Conservation (phyloP, 2,329 filamentous ascomycete genomes). For the Thermomyces lanuginosus region DNA sequence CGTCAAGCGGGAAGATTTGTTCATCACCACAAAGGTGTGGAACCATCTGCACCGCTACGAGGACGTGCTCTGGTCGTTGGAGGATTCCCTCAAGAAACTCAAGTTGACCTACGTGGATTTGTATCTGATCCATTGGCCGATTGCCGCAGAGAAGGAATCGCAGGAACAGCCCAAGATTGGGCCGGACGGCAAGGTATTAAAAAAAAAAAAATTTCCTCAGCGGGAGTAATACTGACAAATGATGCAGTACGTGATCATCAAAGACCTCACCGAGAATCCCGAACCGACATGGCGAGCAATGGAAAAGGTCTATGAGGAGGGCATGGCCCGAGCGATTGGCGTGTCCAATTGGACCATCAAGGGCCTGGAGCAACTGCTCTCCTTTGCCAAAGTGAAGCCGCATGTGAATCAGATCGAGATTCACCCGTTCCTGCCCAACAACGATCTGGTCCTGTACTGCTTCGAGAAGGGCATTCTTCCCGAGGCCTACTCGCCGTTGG, state of each 20-base stretch:
- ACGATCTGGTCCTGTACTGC: conserved; percentile 27
- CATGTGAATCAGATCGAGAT: conserved; percentile 32
- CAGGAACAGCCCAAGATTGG: conserved; percentile 33
- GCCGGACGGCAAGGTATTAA: conserved; percentile 35
- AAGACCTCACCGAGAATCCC: conserved; percentile 49
- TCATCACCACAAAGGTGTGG: conserved; percentile 39
- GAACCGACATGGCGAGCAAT: conserved; percentile 50
- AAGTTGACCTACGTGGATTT: conserved; percentile 55
- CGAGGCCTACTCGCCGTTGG: conserved; percentile 32
- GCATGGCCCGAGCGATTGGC: conserved; percentile 53
- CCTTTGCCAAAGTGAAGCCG: conserved; percentile 27
- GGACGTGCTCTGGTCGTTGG: conserved; percentile 36
- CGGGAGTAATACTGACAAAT: too few relatives aligned
- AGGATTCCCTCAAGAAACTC: conserved; percentile 47
- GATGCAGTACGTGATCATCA: conserved; percentile 47
- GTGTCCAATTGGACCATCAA: conserved; percentile 57
- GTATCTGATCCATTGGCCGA: conserved; percentile 42
- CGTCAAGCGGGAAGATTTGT: conserved; percentile 35
- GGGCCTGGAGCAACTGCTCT: conserved; percentile 32
- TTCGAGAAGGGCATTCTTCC: conserved; percentile 26
- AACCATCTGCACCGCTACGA: conserved; percentile 35
- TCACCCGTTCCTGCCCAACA: conserved; percentile 33
- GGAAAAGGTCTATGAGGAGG: conserved; percentile 42
- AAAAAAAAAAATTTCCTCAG: too few relatives aligned
- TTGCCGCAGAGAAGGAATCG: conserved; percentile 35